These are phyloP conservation scores for Fusarium beomiforme DNA, from an alignment of 2,329 filamentous ascomycete genomes.

Conservation along the genomic window DNA sequence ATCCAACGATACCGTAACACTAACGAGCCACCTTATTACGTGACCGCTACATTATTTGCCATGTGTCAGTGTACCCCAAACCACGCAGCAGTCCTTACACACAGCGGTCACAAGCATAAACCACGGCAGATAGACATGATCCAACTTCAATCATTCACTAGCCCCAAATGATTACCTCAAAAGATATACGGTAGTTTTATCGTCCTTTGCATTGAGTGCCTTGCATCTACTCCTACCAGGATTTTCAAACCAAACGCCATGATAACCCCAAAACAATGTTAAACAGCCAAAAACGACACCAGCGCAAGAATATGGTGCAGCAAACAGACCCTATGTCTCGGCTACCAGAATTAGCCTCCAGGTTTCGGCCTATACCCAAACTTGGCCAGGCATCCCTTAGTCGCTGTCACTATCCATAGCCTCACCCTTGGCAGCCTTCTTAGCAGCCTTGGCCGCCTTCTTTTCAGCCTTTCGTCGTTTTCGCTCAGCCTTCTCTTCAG, in stretches of 20 bases:
- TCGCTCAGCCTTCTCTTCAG: conserved; percentile 72
- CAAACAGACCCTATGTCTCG: conserved; percentile 36
- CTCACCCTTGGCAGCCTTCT: conserved; percentile 63
- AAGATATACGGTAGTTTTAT: conserved; percentile 30
- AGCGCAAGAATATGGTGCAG: conserved; percentile 44
- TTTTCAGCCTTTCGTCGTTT: conserved; percentile 70
- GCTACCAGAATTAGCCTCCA: conserved; percentile 32
- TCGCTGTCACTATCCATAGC: conserved; percentile 65
- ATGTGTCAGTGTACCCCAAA: background rate
- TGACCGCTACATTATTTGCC: conserved; percentile 14
- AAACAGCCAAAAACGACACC: conserved; percentile 36
- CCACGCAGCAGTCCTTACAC: conserved; percentile 9
- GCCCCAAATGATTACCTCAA: background rate
- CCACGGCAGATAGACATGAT: conserved; percentile 12
- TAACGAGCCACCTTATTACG: conserved; percentile 17
- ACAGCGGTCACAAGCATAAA: conserved; percentile 13
- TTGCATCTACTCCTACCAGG: conserved; percentile 44
- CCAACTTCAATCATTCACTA: conserved; percentile 6
- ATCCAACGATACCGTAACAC: conserved; percentile 11
- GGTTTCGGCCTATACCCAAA: conserved; percentile 18
- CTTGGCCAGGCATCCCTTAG: conserved; percentile 43
- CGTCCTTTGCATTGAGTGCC: conserved; percentile 44
- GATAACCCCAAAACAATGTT: conserved; percentile 35
- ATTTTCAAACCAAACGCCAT: conserved; percentile 46
- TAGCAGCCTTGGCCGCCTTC: conserved; percentile 66